A percentile compares a stretch with the other conserved stretches of the same genome.
phyloP scores from a whole-genome alignment of 2,329 filamentous ascomycete genomes.

The Paraphoma chrysanthemicola region DNA sequence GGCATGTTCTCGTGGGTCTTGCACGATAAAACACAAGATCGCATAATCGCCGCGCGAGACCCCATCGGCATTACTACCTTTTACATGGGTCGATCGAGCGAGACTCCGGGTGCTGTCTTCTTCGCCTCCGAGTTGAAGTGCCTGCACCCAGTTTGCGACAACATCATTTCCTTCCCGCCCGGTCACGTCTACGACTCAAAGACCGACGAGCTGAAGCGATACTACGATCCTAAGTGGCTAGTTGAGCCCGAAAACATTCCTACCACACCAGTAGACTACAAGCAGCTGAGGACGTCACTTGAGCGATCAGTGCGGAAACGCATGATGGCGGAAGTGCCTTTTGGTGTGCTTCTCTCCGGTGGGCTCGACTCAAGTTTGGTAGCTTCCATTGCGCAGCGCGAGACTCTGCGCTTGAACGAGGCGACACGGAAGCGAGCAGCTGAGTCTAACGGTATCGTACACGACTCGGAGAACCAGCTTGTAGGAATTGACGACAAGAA shows the following conservation, averaged over 20 bases:
- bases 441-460: slow-evolving; percentile 29
- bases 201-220: slow-evolving; percentile 82
- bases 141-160: slow-evolving; percentile 90
- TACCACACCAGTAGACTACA: slow-evolving; percentile 81
- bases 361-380: slow-evolving; percentile 95
- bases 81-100: slow-evolving; percentile 88
- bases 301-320: slow-evolving; percentile 95
- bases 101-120: slow-evolving; percentile 84
- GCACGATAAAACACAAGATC: slow-evolving; percentile 93
- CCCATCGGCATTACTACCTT: slow-evolving; percentile 97
- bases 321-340: slow-evolving; percentile 98
- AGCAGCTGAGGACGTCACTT: slow-evolving; percentile 78
- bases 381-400: slow-evolving; percentile 92
- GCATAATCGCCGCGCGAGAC: slow-evolving; percentile 91
- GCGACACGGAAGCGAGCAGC: slow-evolving; percentile 58
- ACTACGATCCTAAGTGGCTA: slow-evolving; percentile 88
- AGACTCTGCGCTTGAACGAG: slow-evolving; percentile 80
- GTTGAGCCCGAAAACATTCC: slow-evolving; percentile 84
- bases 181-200: slow-evolving; percentile 96
- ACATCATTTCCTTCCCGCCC: slow-evolving; percentile 91
- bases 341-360: slow-evolving; percentile 93
- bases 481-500: slow-evolving; percentile 95
- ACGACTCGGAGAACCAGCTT: slow-evolving; percentile 57
- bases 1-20: slow-evolving; percentile 99
- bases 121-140: slow-evolving; percentile 98